Evolutionary conservation across 106 monocot species (phyloP).

Genomic region (Alisma plantagoaquatica): DNA sequence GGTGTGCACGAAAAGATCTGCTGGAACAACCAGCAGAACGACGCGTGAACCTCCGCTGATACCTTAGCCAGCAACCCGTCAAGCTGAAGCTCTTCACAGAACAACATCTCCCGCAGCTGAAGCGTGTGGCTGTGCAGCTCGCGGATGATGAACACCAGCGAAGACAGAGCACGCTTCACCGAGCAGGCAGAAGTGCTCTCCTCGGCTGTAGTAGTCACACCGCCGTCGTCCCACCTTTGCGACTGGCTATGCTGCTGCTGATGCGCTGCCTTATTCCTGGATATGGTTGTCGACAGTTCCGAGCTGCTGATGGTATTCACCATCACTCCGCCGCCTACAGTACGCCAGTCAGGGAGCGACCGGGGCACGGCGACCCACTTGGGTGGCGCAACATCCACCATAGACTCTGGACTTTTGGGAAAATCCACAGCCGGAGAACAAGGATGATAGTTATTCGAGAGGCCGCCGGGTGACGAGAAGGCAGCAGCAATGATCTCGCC

Average conservation of each 20-base stretch:
- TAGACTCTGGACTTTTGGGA: too few species aligned
- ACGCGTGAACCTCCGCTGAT: constrained; percentile 13
- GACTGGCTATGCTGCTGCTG: too few species aligned
- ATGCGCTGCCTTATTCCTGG: neutral
- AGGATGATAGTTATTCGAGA: too few species aligned
- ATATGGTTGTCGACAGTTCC: constrained; percentile 3
- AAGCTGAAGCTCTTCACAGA: constrained; percentile 10
- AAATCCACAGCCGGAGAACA: too few species aligned
- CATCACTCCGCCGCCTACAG: constrained; percentile 8
- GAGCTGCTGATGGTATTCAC: constrained; percentile 7
- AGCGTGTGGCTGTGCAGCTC: constrained; percentile 18
- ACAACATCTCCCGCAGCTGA: constrained; percentile 9
- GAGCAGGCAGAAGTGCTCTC: too few species aligned
- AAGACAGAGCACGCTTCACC: constrained; percentile 17
- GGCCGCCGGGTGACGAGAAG: too few species aligned
- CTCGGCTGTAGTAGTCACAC: too few species aligned
- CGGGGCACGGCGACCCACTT: too few species aligned
- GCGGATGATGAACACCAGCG: constrained; percentile 28
- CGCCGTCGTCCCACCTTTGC: too few species aligned
- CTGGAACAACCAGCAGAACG: constrained; percentile 19
- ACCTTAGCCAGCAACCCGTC: neutral
- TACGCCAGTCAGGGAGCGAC: too few species aligned
- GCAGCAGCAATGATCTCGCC: constrained; percentile 6
- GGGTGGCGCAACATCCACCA: too few species aligned
- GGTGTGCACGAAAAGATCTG: constrained; percentile 19